Evolutionary conservation across 805 yeast genomes (phyloP), one percentile per base, ranked within the genome.

Genomic region (Zygoascus biomembranicola): DNA sequence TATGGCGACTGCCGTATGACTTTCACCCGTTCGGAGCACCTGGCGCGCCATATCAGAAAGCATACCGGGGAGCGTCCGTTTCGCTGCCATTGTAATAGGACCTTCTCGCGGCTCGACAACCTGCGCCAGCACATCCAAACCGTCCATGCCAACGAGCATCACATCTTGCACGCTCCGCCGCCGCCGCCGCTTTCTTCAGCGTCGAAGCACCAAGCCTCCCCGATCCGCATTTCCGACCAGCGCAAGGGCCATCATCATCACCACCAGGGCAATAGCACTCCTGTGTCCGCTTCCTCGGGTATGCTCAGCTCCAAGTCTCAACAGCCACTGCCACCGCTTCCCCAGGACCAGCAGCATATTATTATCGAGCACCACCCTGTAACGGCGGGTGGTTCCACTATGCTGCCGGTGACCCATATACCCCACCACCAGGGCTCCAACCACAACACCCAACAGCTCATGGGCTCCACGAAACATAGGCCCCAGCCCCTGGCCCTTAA

Each of bases 51-150:
- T 71, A 85, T 90, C 52, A 73, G 97, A 55, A 90, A 90, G 63
- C 97, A 90, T 67, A 90, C 97, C 0, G 97, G 97, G 44, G 97
- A 90, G 67, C 75, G 96, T 54, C 97, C 97, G 2, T 90, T 89
- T 67, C 81, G 86, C 52, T 90, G 97, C 68, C 85, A 84, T 49
- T 85, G 85, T 66, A 74, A 82, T 35, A 82, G 90, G 64, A 78
- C 81, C 64, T 90, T 90, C 66, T 82, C 90, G 16, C 76, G 97
- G 47, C 71, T 90, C 55, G 97, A 90, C 69, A 90, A 90, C 66
- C 75, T 90, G 57, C 77, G 96, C 56, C 97, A 90, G 70, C 97
- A 90, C 70, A 85, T 85, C 56, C 95, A 89, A 64, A 86, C 97
- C 0, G 90, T 85, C 6, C 90, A 85, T 59, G 81, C 83, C 45